A percentile compares a stretch with the other conserved stretches of the same genome.
Evolutionary conservation across 805 yeast genomes (phyloP).

Genomic region (Metschnikowia noctiluminum): DNA sequence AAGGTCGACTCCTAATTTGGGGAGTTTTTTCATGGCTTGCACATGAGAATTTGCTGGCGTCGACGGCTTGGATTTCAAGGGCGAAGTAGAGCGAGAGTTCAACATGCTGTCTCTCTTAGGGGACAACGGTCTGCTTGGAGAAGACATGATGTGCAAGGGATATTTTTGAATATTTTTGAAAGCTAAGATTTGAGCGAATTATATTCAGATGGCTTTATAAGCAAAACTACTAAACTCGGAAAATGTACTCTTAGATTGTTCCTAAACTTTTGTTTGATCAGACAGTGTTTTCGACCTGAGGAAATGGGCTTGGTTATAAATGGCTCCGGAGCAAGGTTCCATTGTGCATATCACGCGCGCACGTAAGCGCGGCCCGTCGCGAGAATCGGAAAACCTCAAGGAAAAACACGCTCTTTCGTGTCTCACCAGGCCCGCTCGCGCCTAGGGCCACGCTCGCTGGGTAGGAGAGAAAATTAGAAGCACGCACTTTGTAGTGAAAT

Average conservation of each 20-base stretch:
- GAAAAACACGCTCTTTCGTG: neutral
- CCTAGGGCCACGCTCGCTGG: neutral
- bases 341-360: neutral
- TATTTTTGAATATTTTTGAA: too few relatives aligned
- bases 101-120: conserved; percentile 14
- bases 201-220: too few relatives aligned
- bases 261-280: neutral
- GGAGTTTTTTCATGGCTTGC: conserved; percentile 12
- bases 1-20: conserved; percentile 10
- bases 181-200: too few relatives aligned
- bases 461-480: too few relatives aligned
- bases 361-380: neutral
- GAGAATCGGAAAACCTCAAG: neutral
- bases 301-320: neutral
- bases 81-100: conserved; percentile 18
- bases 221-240: too few relatives aligned
- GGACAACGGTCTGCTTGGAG: conserved; percentile 17
- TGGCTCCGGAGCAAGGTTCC: neutral
- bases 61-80: conserved; percentile 13
- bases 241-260: too few relatives aligned
- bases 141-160: conserved; percentile 5
- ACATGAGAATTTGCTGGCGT: conserved; percentile 13
- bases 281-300: neutral
- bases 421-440: neutral
- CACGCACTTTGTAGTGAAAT: too few relatives aligned